phyloP scores from a whole-genome alignment of 495 filamentous ascomycete species.

The Xanthoparmelia taractica region DNA sequence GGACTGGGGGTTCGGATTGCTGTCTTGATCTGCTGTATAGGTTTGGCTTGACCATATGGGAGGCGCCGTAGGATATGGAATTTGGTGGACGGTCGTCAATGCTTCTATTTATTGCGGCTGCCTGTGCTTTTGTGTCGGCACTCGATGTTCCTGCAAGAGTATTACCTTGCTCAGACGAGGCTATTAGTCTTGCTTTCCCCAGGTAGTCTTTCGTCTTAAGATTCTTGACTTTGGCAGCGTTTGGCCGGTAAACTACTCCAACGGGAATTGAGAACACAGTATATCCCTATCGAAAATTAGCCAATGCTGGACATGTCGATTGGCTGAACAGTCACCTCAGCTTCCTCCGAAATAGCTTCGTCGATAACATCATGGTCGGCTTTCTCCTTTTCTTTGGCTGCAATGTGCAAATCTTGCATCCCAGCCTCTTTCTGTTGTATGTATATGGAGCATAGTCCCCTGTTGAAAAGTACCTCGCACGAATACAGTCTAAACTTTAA shows the following conservation, averaged over 20 bases:
- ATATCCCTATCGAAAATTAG: conserved; percentile 60
- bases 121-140: conserved; percentile 54
- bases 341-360: conserved; percentile 86
- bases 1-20: conserved; percentile 76
- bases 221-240: conserved; percentile 96
- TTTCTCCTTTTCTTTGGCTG: conserved; percentile 92
- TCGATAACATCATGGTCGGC: conserved; percentile 96
- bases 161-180: conserved; percentile 72
- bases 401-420: conserved; percentile 84
- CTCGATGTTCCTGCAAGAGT: conserved; percentile 70
- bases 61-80: conserved; percentile 80
- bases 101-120: conserved; percentile 30
- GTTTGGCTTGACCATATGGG: conserved; percentile 81
- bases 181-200: conserved; percentile 88
- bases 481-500: conserved; percentile 94
- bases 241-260: conserved; percentile 88
- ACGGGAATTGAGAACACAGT: conserved; percentile 99
- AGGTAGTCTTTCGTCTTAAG: conserved; percentile 95
- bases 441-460: conserved; percentile 95
- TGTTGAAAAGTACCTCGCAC: conserved; percentile 97
- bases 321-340: conserved; percentile 56
- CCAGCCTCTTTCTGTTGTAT: conserved; percentile 83
- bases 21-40: conserved; percentile 67
- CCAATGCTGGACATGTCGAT: background rate
- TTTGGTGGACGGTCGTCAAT: conserved; percentile 69